Conservation (phyloP, 2,329 filamentous ascomycete genomes). For the Lecanicillium sp. region DNA sequence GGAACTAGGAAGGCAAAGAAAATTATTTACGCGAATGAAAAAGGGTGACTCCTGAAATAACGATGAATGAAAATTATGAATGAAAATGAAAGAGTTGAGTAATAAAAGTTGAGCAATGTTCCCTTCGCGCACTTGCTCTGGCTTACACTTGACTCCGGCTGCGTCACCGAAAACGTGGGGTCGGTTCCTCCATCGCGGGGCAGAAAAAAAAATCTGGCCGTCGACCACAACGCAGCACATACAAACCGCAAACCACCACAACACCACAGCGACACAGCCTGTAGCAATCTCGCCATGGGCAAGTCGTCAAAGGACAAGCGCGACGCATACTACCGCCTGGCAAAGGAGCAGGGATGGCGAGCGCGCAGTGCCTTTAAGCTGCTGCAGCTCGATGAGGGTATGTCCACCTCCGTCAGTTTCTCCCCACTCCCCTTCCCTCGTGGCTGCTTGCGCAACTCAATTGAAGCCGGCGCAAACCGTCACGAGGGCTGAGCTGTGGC, state of each 20-base stretch:
- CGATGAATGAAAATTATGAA: too few species aligned
- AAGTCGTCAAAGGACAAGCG: slow-evolving; percentile 99
- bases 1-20: too few species aligned
- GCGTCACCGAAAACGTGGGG: slow-evolving; percentile 6
- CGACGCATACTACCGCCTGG: slow-evolving; percentile 94
- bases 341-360: slow-evolving; percentile 98
- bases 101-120: too few species aligned
- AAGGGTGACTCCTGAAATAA: too few species aligned
- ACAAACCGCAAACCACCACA: not conserved
- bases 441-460: too few species aligned
- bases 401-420: slow-evolving; percentile 12
- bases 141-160: not conserved
- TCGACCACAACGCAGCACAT: not conserved
- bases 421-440: slow-evolving; percentile 3
- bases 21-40: too few species aligned
- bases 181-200: slow-evolving; percentile 3
- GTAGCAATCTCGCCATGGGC: too few species aligned
- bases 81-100: too few species aligned
- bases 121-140: too few species aligned
- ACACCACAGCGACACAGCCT: too few species aligned
- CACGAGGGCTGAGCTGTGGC: too few species aligned
- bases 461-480: too few species aligned
- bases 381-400: slow-evolving; percentile 82
- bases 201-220: slow-evolving; percentile 1
- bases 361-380: slow-evolving; percentile 95